phyloP scores from a whole-genome alignment of 495 filamentous ascomycete genomes.

The Penicillium bovifimosum region DNA sequence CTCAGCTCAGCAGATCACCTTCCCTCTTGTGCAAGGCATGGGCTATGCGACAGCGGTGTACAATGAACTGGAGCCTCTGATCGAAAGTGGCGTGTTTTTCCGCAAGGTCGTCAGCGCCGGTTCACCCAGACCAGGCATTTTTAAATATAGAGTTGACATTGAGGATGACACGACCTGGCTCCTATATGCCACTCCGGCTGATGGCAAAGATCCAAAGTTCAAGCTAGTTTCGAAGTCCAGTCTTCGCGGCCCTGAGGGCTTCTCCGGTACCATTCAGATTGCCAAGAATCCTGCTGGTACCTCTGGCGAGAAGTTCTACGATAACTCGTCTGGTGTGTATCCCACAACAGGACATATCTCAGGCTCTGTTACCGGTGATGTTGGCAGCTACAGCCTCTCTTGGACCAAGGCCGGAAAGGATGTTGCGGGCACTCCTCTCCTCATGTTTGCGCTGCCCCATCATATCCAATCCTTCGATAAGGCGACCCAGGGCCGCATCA shows the following conservation, averaged over 20 bases:
- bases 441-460: conserved; percentile 91
- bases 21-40: conserved; percentile 88
- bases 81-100: conserved; percentile 73
- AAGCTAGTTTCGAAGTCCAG: conserved; percentile 41
- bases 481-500: conserved; percentile 48
- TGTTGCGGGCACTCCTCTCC: conserved; percentile 39
- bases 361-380: conserved; percentile 52
- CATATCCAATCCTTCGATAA: conserved; percentile 69
- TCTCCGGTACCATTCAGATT: conserved; percentile 71
- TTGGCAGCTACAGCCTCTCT: conserved; percentile 65
- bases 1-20: conserved; percentile 54
- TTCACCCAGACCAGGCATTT: conserved; percentile 56
- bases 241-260: conserved; percentile 48
- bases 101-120: conserved; percentile 54
- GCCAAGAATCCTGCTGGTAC: conserved; percentile 62
- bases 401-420: conserved; percentile 64
- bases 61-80: conserved; percentile 57
- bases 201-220: conserved; percentile 43
- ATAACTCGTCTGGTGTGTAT: conserved; percentile 71
- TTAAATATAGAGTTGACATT: conserved; percentile 68
- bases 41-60: conserved; percentile 82
- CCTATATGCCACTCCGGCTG: conserved; percentile 61
- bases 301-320: conserved; percentile 62
- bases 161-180: conserved; percentile 75
- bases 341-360: conserved; percentile 55